Evolutionary conservation across 1,284 basidiomycete genomes (phyloP).

Genomic region (Ganoderma boninense): DNA sequence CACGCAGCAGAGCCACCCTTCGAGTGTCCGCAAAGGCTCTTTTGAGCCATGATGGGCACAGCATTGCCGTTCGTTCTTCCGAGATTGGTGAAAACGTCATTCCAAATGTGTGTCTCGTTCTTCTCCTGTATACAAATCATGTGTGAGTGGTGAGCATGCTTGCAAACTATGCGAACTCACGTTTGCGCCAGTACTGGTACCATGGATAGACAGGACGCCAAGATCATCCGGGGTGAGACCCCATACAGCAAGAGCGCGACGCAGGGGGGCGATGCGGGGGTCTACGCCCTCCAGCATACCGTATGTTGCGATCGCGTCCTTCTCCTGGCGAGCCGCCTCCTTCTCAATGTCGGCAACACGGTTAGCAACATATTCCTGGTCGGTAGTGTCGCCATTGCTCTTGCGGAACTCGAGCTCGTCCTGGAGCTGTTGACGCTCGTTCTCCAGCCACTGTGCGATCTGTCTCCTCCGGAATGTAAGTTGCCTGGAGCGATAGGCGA

Average conservation of each 20-base stretch:
- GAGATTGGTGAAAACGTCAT: conserved; percentile 90
- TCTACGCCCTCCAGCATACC: conserved; percentile 95
- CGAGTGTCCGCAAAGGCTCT: conserved; percentile 94
- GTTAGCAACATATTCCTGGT: conserved; percentile 75
- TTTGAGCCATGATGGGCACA: conserved; percentile 96
- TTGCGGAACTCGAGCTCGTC: conserved; percentile 77
- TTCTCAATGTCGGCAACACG: conserved; percentile 87
- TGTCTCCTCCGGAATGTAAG: conserved; percentile 93
- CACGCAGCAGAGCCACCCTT: conserved; percentile 98
- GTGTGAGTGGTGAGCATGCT: conserved; percentile 8
- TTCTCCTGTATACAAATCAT: conserved; percentile 70
- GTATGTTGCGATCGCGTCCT: conserved; percentile 87
- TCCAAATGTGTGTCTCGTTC: conserved; percentile 98
- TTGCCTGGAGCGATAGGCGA: conserved; percentile 91
- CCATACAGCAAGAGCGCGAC: conserved; percentile 96
- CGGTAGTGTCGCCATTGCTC: conserved; percentile 59
- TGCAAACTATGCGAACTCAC: conserved; percentile 45
- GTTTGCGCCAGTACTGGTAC: conserved; percentile 96
- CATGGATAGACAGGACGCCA: conserved; percentile 89
- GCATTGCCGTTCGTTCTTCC: conserved; percentile 93
- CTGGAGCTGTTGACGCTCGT: conserved; percentile 86
- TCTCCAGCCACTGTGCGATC: conserved; percentile 91
- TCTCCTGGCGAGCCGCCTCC: conserved; percentile 91
- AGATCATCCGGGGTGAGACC: conserved; percentile 94
- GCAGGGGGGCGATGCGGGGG: conserved; percentile 87